Evolutionary conservation across 192 early-diverging fungal genomes (phyloP), one percentile per base, ranked within the genome.

Genomic region (Diversispora eburnea): DNA sequence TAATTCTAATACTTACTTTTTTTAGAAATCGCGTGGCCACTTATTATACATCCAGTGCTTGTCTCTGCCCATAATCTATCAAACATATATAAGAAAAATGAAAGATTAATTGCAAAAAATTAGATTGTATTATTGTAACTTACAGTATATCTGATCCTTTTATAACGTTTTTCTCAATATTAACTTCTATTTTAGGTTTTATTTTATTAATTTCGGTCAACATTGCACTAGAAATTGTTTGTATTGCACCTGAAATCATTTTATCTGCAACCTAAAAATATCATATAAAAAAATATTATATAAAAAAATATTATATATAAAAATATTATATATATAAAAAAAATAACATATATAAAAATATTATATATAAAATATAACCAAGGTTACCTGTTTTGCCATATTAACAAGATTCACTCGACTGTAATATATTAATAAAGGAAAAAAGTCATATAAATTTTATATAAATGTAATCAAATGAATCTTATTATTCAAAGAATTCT

Each of bases 1-100:
- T n/a, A n/a, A 33, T 17, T 62, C 12, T 13, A 25, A 25, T 60
- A 33, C 33, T 41, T 51, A 74, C 72, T 20, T 63, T 41, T 54
- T 19, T 74, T 52, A 39, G 5, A 66, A 13, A 82, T 15, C 8
- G 67, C 49, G 55, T 72, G 59, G 8, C 80, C 80, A 42, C 67
- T 75, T 22, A 82, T 42, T 8, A 81, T 64, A 51, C 81, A 83
- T 9, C 81, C 81, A 8, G 81, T 72, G 47, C 63, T 78, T 25
- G 80, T 82, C 19, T 64, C 72, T 65, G 61, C 72, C 76, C 76
- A 73, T 15, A 77, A 63, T 20, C 71, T 75, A 47, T 39, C 8
- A 19, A 33, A 47, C 46, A 70, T 46, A 8, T 19, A 57, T 25
- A 15, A 55, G 3, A 13, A 43, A 33, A 46, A 61, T 25, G 48